These are phyloP conservation scores for Suillus clintonianus DNA, from an alignment of 768 basidiomycete genomes.

Conservation along the genomic window DNA sequence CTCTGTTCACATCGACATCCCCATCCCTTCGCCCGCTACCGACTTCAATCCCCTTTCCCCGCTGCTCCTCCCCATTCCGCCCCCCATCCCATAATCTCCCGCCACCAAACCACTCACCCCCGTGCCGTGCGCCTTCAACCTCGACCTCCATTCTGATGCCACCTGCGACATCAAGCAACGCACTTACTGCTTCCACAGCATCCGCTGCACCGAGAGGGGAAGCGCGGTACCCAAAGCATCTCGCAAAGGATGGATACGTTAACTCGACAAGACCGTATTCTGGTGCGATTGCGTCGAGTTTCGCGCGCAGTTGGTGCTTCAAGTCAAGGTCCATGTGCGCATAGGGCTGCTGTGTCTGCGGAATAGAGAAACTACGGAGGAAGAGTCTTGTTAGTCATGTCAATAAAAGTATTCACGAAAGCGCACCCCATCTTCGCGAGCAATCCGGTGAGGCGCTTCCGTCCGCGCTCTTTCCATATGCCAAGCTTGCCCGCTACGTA, in stretches of 20 bases:
- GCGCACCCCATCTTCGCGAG: slow-evolving; percentile 96
- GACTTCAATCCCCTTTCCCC: slow-evolving; percentile 29
- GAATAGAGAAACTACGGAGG: slow-evolving; percentile 79
- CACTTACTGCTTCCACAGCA: slow-evolving; percentile 85
- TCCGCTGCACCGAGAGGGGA: slow-evolving; percentile 91
- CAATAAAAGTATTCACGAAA: slow-evolving; percentile 4
- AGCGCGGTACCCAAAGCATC: slow-evolving; percentile 87
- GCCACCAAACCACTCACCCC: slow-evolving; percentile 96
- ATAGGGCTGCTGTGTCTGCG: slow-evolving; percentile 92
- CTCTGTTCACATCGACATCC: slow-evolving; percentile 26
- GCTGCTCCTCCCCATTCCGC: slow-evolving; percentile 37
- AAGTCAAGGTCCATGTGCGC: slow-evolving; percentile 96
- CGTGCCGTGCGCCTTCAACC: slow-evolving; percentile 81
- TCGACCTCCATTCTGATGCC: slow-evolving; percentile 92
- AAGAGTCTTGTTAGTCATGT: slow-evolving; percentile 7
- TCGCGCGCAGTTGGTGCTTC: slow-evolving; percentile 75
- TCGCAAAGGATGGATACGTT: slow-evolving; percentile 90
- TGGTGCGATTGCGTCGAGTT: slow-evolving; percentile 87
- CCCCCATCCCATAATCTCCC: slow-evolving; percentile 74
- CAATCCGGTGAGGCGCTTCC: slow-evolving; percentile 85
- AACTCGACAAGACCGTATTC: slow-evolving; percentile 95
- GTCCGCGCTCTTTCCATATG: slow-evolving; percentile 94
- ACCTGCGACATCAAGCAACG: slow-evolving; percentile 87
- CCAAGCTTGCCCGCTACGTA: slow-evolving; percentile 95
- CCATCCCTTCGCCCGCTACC: slow-evolving; percentile 23